Conservation (phyloP, 305 asterid genomes). For the Fraxinus sp. region DNA sequence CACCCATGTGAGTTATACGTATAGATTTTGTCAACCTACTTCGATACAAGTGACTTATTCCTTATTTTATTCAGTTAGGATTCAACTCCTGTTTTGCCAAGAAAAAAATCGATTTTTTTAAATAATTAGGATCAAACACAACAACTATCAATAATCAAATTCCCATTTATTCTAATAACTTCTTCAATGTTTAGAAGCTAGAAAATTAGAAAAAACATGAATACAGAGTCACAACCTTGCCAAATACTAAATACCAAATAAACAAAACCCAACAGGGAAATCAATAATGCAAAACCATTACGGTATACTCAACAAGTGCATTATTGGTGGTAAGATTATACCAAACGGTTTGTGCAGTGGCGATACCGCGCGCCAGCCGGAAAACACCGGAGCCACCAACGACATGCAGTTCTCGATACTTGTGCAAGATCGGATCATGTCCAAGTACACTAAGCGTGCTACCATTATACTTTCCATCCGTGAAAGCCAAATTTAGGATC, state of each 20-base stretch:
- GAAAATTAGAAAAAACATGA: neutral
- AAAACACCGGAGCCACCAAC: slow-evolving; percentile 25
- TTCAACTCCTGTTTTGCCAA: too few relatives aligned
- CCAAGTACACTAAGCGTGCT: slow-evolving; percentile 19
- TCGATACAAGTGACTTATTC: too few relatives aligned
- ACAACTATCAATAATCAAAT: neutral
- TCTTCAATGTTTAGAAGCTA: neutral
- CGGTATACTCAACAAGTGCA: slow-evolving; percentile 22
- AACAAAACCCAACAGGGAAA: neutral
- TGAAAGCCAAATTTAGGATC: slow-evolving; percentile 9
- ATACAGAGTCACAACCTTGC: neutral
- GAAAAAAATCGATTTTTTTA: too few relatives aligned
- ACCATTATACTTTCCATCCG: slow-evolving; percentile 10
- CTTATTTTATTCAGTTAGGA: too few relatives aligned
- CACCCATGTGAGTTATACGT: too few relatives aligned
- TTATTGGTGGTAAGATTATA: neutral
- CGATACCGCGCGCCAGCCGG: slow-evolving; percentile 26
- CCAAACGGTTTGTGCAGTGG: slow-evolving; percentile 19
- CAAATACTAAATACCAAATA: neutral
- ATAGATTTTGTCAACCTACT: too few relatives aligned
- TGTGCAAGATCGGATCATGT: neutral
- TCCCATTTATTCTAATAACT: neutral
- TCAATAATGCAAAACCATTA: slow-evolving; percentile 24
- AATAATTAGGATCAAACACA: too few relatives aligned
- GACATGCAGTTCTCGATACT: slow-evolving; percentile 13